phyloP scores from a whole-genome alignment of 75 land plant genomes.

The Cryptomeria japonica region DNA sequence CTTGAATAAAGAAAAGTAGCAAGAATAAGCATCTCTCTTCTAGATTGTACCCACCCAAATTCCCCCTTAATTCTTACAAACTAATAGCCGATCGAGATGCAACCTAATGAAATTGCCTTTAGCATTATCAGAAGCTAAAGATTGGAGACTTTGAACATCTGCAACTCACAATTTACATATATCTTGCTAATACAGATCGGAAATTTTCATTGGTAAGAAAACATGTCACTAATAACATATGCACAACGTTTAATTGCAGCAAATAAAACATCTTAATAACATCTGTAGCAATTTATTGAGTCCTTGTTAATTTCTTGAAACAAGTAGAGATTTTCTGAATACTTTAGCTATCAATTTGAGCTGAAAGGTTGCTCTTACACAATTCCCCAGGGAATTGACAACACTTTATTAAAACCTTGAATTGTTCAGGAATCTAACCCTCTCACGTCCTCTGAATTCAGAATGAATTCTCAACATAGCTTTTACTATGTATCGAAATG shows the following conservation, averaged over 20 bases:
- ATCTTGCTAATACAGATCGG: neutral
- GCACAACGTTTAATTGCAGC: neutral
- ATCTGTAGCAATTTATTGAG: neutral
- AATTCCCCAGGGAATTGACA: neutral
- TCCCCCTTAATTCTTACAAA: neutral
- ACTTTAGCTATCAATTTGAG: neutral
- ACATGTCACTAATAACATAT: neutral
- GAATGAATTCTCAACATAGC: neutral
- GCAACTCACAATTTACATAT: neutral
- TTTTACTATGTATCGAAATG: neutral
- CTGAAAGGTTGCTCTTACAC: neutral
- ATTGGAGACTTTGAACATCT: neutral
- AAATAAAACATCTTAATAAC: neutral
- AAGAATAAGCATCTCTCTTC: neutral
- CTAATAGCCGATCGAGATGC: neutral
- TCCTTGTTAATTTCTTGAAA: neutral
- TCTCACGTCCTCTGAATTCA: neutral
- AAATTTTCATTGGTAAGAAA: neutral
- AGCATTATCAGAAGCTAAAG: neutral
- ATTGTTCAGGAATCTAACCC: neutral
- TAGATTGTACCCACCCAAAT: neutral
- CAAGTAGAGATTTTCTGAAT: neutral
- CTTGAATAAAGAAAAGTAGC: neutral
- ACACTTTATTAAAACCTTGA: neutral
- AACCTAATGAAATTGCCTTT: neutral